Evolutionary conservation across 345 rosid genomes (phyloP).

Genomic region (Ailanthus altissimus): DNA sequence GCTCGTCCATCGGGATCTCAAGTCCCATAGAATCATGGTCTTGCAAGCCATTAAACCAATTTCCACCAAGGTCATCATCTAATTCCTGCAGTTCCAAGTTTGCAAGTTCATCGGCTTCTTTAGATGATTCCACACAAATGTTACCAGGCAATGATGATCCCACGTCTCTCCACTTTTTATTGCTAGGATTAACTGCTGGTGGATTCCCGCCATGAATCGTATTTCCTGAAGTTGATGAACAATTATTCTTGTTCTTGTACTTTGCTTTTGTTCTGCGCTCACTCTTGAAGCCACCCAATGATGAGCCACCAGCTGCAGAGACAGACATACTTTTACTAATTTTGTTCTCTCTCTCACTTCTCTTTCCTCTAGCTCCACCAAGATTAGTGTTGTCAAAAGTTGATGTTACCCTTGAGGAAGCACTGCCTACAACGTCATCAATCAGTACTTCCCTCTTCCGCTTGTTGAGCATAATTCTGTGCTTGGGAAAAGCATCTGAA

Average conservation of each 20-base stretch:
- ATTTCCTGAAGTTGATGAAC: conserved; percentile 30
- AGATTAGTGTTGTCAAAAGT: conserved; percentile 43
- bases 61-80: conserved; percentile 61
- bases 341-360: conserved; percentile 51
- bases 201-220: conserved; percentile 22
- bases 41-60: conserved; percentile 71
- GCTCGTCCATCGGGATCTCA: conserved; percentile 94
- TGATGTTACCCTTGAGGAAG: conserved; percentile 68
- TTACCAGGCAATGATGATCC: conserved; percentile 22
- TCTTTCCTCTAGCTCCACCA: conserved; percentile 55
- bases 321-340: conserved; percentile 34
- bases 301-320: conserved; percentile 30
- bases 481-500: conserved; percentile 28
- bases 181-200: conserved; percentile 14
- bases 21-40: conserved; percentile 77
- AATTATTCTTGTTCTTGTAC: conserved; percentile 61
- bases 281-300: conserved; percentile 24
- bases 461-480: conserved; percentile 25
- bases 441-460: conserved; percentile 62
- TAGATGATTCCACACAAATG: conserved; percentile 23
- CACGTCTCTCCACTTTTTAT: conserved; percentile 17
- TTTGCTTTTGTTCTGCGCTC: conserved; percentile 56
- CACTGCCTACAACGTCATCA: conserved; percentile 71
- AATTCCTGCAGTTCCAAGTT: conserved; percentile 54
- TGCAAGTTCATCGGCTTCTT: conserved; percentile 48